Evolutionary conservation across 805 yeast genomes (phyloP).

Genomic region (Limtongozyma cylindracea): DNA sequence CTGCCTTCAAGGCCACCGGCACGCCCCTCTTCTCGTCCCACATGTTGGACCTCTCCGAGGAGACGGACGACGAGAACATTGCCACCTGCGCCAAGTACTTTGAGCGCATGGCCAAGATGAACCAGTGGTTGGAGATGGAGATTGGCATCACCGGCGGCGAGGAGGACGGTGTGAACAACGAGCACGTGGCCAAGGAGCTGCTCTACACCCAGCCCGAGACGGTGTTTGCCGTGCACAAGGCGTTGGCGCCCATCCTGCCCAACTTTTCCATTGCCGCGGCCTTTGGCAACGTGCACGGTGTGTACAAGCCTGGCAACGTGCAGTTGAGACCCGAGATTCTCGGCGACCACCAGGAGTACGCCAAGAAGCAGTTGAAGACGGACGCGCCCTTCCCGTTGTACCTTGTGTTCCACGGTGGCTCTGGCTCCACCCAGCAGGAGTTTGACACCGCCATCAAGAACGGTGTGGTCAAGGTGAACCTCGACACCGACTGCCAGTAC

Average conservation of each 20-base stretch:
- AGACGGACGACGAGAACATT: slow-evolving; percentile 88
- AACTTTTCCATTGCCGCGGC: slow-evolving; percentile 99
- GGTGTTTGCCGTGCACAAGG: slow-evolving; percentile 76
- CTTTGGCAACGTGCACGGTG: slow-evolving; percentile 99
- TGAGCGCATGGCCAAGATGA: slow-evolving; percentile 76
- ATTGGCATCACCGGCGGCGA: slow-evolving; percentile 99
- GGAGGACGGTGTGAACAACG: slow-evolving; percentile 99
- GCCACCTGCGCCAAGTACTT: slow-evolving; percentile 86
- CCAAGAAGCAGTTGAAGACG: slow-evolving; percentile 37
- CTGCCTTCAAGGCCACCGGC: slow-evolving; percentile 62
- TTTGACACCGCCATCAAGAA: slow-evolving; percentile 71
- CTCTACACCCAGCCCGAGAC: slow-evolving; percentile 93
- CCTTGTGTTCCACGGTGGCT: slow-evolving; percentile 99
- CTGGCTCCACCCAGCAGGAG: slow-evolving; percentile 87
- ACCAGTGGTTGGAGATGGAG: slow-evolving; percentile 99
- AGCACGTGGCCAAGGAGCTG: slow-evolving; percentile 63
- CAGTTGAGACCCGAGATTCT: slow-evolving; percentile 76
- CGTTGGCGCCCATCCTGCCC: slow-evolving; percentile 76
- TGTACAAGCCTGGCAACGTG: slow-evolving; percentile 98
- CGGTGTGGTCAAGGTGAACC: slow-evolving; percentile 98
- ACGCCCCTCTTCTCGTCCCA: slow-evolving; percentile 96
- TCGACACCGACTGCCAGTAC: slow-evolving; percentile 97
- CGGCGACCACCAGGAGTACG: slow-evolving; percentile 88
- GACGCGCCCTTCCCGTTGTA: slow-evolving; percentile 47
- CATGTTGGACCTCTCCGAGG: slow-evolving; percentile 96